phyloP scores from a whole-genome alignment of 345 rosid species.

The Isatis tinctoria region DNA sequence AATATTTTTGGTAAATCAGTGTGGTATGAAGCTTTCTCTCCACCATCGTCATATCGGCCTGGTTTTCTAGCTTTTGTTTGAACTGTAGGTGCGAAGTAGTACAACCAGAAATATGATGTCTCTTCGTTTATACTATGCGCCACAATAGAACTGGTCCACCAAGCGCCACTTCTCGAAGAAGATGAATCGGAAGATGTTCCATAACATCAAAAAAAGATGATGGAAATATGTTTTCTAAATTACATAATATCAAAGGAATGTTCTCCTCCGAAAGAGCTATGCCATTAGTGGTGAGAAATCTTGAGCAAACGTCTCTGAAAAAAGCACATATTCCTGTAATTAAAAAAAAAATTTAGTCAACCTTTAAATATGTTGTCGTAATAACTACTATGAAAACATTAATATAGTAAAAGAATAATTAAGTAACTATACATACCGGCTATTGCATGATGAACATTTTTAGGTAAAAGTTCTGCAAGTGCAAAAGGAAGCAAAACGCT shows the following conservation, averaged over 20 bases:
- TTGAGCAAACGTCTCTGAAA: neutral
- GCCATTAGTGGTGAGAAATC: neutral
- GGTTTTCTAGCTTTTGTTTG: no score
- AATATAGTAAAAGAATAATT: neutral
- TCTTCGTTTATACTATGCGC: no score
- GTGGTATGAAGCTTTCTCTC: no score
- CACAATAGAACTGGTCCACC: no score
- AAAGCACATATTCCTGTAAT: neutral
- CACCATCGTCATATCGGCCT: no score
- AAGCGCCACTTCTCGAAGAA: neutral
- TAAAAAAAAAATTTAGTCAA: no score
- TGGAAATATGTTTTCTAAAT: neutral
- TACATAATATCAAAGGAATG: neutral
- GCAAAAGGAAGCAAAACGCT: neutral
- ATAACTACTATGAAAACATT: no score
- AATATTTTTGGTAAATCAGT: no score
- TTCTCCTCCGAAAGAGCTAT: neutral
- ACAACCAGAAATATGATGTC: no score
- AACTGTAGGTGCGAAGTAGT: no score
- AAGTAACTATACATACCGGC: neutral
- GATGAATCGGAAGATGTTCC: neutral
- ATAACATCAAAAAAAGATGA: neutral
- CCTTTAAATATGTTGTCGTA: no score
- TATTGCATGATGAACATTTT: neutral
- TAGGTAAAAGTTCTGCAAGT: neutral